These are phyloP conservation scores for Moringa oleifera DNA, from an alignment of 345 rosid genomes.

Conservation along the genomic window DNA sequence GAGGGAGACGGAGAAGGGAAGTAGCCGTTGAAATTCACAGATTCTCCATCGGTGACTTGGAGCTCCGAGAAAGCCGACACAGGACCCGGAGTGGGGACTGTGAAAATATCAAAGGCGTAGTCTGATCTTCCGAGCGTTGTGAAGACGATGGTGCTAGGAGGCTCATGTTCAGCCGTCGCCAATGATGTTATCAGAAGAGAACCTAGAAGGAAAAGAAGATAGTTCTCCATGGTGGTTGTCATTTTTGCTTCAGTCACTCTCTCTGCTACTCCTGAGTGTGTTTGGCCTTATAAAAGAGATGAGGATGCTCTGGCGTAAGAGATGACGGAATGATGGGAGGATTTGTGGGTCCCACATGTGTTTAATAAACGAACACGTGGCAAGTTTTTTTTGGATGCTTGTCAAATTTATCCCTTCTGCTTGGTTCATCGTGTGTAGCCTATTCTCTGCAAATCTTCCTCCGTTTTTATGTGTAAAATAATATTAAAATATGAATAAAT, in stretches of 20 bases:
- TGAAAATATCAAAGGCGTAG: constrained; percentile 69
- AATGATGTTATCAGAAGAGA: constrained; percentile 7
- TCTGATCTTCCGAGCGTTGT: constrained; percentile 55
- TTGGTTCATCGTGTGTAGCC: too few relatives aligned
- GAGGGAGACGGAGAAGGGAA: constrained; percentile 55
- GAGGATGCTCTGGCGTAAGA: not conserved
- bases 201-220: not conserved
- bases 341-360: not conserved
- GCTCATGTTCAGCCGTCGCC: constrained; percentile 16
- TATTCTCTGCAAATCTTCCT: too few relatives aligned
- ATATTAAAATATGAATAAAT: too few relatives aligned
- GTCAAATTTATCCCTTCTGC: too few relatives aligned
- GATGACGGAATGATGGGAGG: not conserved
- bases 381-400: too few relatives aligned
- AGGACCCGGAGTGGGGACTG: constrained; percentile 35
- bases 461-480: too few relatives aligned
- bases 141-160: constrained; percentile 46
- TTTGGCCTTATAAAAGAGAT: not conserved
- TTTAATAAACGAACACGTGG: not conserved
- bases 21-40: constrained; percentile 80
- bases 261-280: too few relatives aligned
- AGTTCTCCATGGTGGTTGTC: too few relatives aligned
- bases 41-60: constrained; percentile 62
- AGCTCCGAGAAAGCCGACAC: constrained; percentile 36
- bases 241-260: too few relatives aligned